These are phyloP conservation scores for Boletus sensibilis DNA, from an alignment of 768 basidiomycete genomes.

Conservation along the genomic window DNA sequence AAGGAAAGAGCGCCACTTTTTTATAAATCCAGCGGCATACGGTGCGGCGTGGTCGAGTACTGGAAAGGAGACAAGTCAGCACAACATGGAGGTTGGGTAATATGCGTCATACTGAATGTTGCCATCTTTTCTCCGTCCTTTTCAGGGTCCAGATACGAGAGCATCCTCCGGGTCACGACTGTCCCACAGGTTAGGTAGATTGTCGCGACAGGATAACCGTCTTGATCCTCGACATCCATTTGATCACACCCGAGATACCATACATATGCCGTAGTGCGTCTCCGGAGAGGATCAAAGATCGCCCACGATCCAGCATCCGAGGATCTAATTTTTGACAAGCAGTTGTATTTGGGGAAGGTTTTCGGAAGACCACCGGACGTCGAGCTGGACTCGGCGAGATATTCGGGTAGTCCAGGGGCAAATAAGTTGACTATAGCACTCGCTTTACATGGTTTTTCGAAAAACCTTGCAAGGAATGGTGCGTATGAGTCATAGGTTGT, in stretches of 20 bases:
- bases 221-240: background rate
- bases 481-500: constrained; percentile 18
- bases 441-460: constrained; percentile 4
- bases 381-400: constrained; percentile 13
- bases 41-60: constrained; percentile 8
- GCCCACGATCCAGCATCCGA: background rate
- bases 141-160: background rate
- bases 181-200: background rate
- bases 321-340: background rate
- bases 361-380: constrained; percentile 19
- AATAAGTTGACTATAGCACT: constrained; percentile 8
- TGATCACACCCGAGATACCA: background rate
- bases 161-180: background rate
- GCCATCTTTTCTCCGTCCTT: constrained; percentile 9
- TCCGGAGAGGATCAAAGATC: background rate
- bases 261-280: constrained; percentile 2
- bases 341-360: constrained; percentile 10
- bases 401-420: constrained; percentile 22
- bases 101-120: constrained; percentile 7
- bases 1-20: constrained; percentile 15
- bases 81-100: background rate
- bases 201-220: background rate
- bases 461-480: constrained; percentile 10
- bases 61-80: background rate
- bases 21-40: constrained; percentile 1